Conservation (phyloP, 495 filamentous ascomycete species). For the Xylaria longipes region DNA sequence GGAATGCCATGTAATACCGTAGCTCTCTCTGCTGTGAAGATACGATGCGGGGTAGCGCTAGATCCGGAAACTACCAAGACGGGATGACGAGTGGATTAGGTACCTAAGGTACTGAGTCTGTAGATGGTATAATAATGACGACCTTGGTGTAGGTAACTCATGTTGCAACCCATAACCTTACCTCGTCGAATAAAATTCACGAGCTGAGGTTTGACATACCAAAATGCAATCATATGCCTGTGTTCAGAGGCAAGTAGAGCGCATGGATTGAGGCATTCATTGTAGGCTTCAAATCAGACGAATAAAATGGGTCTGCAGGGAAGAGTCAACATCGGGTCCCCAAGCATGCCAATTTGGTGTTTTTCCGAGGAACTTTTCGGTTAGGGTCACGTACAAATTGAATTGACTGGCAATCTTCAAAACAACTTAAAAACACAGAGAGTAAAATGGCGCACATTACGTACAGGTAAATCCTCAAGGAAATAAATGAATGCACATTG, state of each 20-base stretch:
- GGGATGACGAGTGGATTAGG: neutral
- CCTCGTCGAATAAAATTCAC: neutral
- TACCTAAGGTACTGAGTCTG: too few species aligned
- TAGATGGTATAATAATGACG: neutral
- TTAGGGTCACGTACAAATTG: neutral
- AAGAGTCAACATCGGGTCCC: neutral
- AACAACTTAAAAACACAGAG: neutral
- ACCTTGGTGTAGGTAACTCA: neutral
- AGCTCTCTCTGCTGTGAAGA: neutral
- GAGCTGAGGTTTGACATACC: neutral
- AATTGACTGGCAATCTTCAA: neutral
- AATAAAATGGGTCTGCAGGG: neutral
- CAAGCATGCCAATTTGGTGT: neutral
- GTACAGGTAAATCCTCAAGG: too few species aligned
- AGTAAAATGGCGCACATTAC: neutral
- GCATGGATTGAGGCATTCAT: neutral
- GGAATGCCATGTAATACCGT: neutral
- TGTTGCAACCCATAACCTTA: neutral
- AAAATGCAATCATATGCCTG: neutral
- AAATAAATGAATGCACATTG: neutral
- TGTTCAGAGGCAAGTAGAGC: neutral
- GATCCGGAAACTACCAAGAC: constrained; percentile 23
- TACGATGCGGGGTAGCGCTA: constrained; percentile 19
- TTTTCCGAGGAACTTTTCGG: neutral
- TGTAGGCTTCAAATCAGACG: neutral